phyloP scores from a whole-genome alignment of 2,329 filamentous ascomycete genomes.

The Fusarium xylarioides region DNA sequence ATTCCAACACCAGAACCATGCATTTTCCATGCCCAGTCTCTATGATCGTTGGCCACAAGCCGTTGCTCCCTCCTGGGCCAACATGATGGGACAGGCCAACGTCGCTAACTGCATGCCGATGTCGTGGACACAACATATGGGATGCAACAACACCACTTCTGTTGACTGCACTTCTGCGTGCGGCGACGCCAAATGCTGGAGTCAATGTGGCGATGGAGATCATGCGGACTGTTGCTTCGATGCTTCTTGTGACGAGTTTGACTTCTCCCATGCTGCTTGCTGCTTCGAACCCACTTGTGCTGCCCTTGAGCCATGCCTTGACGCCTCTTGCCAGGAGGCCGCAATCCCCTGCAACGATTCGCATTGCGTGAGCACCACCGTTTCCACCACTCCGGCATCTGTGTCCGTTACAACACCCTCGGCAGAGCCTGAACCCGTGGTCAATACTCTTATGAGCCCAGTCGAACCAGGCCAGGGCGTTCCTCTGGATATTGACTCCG shows the following conservation, averaged over 20 bases:
- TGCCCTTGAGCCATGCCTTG: slow-evolving; percentile 51
- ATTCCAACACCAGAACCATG: slow-evolving; percentile 28
- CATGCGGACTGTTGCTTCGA: slow-evolving; percentile 50
- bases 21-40: slow-evolving; percentile 13
- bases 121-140: slow-evolving; percentile 29
- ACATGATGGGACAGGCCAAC: slow-evolving; percentile 27
- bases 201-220: slow-evolving; percentile 47
- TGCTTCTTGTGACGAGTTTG: slow-evolving; percentile 44
- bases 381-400: slow-evolving; percentile 40
- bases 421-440: slow-evolving; percentile 39
- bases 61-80: slow-evolving; percentile 26
- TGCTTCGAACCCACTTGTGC: slow-evolving; percentile 47
- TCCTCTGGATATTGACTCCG: slow-evolving; percentile 22
- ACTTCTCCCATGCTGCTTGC: slow-evolving; percentile 30
- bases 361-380: slow-evolving; percentile 45
- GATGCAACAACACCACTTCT: slow-evolving; percentile 46
- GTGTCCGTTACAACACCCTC: slow-evolving; percentile 45
- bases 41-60: slow-evolving; percentile 13
- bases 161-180: slow-evolving; percentile 50
- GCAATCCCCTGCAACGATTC: slow-evolving; percentile 49
- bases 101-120: slow-evolving; percentile 24
- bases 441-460: slow-evolving; percentile 27
- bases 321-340: slow-evolving; percentile 44
- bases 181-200: slow-evolving; percentile 43
- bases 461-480: slow-evolving; percentile 10